These are phyloP conservation scores for Lachnellula cervina DNA, from an alignment of 2,329 filamentous ascomycete species.

Conservation along the genomic window DNA sequence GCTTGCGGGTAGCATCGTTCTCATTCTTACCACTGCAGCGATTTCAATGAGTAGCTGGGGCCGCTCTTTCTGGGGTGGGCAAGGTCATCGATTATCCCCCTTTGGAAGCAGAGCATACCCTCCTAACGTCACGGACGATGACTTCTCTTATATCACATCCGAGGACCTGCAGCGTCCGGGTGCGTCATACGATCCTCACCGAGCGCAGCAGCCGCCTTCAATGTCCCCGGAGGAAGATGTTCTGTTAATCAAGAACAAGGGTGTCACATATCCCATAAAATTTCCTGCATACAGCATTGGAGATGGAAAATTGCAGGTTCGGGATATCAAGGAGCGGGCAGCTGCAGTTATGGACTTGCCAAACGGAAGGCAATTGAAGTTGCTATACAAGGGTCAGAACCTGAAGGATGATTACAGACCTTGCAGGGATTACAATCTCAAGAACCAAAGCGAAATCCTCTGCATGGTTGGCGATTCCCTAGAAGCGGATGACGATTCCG, in stretches of 20 bases:
- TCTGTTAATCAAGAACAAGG: conserved; percentile 64
- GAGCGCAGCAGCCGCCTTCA: conserved; percentile 34
- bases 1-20: conserved; percentile 21
- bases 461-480: conserved; percentile 51
- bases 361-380: conserved; percentile 54
- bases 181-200: conserved; percentile 40
- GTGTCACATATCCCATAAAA: conserved; percentile 60
- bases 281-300: conserved; percentile 74
- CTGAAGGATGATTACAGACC: conserved; percentile 59
- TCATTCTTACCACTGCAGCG: conserved; percentile 24
- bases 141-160: conserved; percentile 80
- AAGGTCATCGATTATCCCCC: conserved; percentile 25
- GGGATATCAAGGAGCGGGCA: conserved; percentile 63
- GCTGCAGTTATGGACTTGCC: conserved; percentile 61
- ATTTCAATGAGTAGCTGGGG: conserved; percentile 33
- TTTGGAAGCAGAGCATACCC: conserved; percentile 36
- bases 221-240: conserved; percentile 60
- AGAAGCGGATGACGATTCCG: conserved; percentile 40
- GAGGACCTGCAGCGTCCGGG: conserved; percentile 56
- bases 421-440: conserved; percentile 56
- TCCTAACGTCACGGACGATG: conserved; percentile 66
- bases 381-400: conserved; percentile 69
- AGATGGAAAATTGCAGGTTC: conserved; percentile 64
- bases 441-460: conserved; percentile 57
- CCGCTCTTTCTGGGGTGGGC: conserved; percentile 27